Percentiles rank a stretch among this genome's conserved stretches.
Evolutionary conservation across 352 stramenopile species (phyloP).

Genomic region (Hyaloperonospora brassicae): DNA sequence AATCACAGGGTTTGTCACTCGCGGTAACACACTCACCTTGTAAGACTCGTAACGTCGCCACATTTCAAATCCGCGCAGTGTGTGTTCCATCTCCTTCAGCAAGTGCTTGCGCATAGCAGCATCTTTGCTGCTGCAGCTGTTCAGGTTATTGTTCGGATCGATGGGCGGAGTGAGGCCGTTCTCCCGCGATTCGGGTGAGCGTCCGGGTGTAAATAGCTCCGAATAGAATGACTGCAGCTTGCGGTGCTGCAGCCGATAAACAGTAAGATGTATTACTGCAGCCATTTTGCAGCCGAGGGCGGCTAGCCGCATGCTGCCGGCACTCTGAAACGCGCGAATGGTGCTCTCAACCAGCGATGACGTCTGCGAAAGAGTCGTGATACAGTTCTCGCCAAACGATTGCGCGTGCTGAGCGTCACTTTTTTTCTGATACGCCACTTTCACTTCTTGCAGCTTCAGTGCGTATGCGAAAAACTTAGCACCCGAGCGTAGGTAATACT

Average conservation of each 20-base stretch:
- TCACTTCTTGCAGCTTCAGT: constrained; percentile 71
- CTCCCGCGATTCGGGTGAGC: constrained; percentile 64
- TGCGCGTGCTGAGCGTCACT: constrained; percentile 54
- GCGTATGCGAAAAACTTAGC: constrained; percentile 82
- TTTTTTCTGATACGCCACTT: constrained; percentile 67
- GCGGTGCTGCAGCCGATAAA: constrained; percentile 75
- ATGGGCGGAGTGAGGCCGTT: constrained; percentile 72
- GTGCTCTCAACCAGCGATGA: constrained; percentile 76
- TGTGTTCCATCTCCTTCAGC: constrained; percentile 82
- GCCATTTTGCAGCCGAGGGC: constrained; percentile 79
- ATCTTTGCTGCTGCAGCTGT: constrained; percentile 56
- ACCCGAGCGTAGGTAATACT: constrained; percentile 68
- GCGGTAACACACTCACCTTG: constrained; percentile 60
- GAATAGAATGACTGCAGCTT: constrained; percentile 76
- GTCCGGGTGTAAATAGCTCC: constrained; percentile 65
- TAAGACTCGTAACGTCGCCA: constrained; percentile 76
- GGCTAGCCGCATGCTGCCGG: constrained; percentile 49
- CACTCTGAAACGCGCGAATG: constrained; percentile 52
- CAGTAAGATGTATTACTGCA: constrained; percentile 68
- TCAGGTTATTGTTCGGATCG: constrained; percentile 27
- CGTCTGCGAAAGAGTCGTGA: constrained; percentile 69
- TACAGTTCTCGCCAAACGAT: constrained; percentile 51
- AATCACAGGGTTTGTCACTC: constrained; percentile 64
- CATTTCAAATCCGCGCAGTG: constrained; percentile 81
- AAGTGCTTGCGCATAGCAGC: constrained; percentile 54